Percentiles rank a stretch among this genome's conserved stretches.
phyloP scores from a whole-genome alignment of 257 asterid genomes.

The Solanum sejunctum region DNA sequence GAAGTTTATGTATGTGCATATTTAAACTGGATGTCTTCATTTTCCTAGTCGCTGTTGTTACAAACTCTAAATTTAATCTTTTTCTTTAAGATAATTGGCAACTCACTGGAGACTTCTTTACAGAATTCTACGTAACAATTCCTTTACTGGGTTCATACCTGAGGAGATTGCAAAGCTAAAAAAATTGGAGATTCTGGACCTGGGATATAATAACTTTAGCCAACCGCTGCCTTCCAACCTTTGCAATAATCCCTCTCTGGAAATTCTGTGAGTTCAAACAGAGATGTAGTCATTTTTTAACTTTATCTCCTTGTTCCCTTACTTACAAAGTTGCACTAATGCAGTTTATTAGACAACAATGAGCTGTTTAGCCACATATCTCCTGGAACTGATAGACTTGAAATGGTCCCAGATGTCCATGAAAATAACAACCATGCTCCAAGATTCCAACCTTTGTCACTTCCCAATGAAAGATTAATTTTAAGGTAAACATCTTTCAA shows the following conservation, averaged over 20 bases:
- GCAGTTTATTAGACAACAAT: slow-evolving; percentile 70
- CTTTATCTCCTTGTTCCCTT: not conserved
- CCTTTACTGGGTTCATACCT: slow-evolving; percentile 70
- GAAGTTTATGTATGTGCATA: slow-evolving; percentile 47
- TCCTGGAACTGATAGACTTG: slow-evolving; percentile 39
- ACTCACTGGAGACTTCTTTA: not conserved
- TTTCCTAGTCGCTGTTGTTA: not conserved
- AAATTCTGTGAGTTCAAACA: slow-evolving; percentile 38
- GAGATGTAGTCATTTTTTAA: not conserved
- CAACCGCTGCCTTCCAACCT: slow-evolving; percentile 52
- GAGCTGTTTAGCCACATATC: slow-evolving; percentile 20
- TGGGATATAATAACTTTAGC: slow-evolving; percentile 72
- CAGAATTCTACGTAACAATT: slow-evolving; percentile 78
- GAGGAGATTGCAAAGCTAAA: slow-evolving; percentile 42
- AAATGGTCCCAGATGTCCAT: slow-evolving; percentile 48
- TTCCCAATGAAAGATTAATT: slow-evolving; percentile 12
- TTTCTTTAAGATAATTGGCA: not conserved
- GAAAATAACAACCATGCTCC: slow-evolving; percentile 20
- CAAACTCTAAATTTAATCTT: not conserved
- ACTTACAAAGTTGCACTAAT: not conserved
- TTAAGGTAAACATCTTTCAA: slow-evolving; percentile 27
- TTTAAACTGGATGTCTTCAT: not conserved
- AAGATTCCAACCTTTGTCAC: slow-evolving; percentile 1
- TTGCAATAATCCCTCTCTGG: slow-evolving; percentile 38
- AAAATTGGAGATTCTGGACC: slow-evolving; percentile 61